Conservation (phyloP, 2,329 filamentous ascomycete genomes). For the Anisogramma anomala region DNA sequence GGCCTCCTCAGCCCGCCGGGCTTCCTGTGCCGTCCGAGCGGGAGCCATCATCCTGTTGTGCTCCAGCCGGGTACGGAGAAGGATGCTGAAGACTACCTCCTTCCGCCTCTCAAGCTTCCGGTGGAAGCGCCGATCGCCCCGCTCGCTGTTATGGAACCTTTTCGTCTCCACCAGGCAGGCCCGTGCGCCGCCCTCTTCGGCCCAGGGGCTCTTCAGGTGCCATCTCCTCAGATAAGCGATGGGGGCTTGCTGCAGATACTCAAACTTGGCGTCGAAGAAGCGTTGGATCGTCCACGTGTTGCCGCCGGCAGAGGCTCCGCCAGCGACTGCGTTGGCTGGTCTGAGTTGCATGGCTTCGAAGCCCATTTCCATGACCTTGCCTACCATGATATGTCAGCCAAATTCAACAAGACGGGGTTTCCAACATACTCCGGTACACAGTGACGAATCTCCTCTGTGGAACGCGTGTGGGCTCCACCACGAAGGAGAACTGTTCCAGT, state of each 20-base stretch:
- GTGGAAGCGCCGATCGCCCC: not conserved
- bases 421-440: not conserved
- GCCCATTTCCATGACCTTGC: not conserved
- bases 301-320: not conserved
- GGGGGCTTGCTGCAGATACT: conserved; percentile 8
- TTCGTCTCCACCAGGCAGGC: not conserved
- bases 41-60: too few species aligned
- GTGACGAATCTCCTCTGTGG: not conserved
- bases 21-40: not conserved
- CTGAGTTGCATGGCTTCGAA: not conserved
- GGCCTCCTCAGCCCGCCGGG: not conserved
- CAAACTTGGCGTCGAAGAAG: conserved; percentile 5
- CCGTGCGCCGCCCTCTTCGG: not conserved
- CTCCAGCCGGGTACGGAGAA: not conserved
- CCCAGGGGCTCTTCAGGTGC: not conserved
- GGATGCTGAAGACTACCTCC: conserved; percentile 1
- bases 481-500: conserved; percentile 22
- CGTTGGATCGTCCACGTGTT: too few species aligned
- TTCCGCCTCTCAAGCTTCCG: not conserved
- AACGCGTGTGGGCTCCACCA: conserved; percentile 14
- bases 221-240: not conserved
- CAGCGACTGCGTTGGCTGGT: too few species aligned
- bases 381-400: not conserved
- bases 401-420: too few species aligned
- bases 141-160: not conserved